Evolutionary conservation across 2,329 filamentous ascomycete species (phyloP), one percentile per base, ranked within the genome.

Genomic region (Emergomyces pasteurianus): DNA sequence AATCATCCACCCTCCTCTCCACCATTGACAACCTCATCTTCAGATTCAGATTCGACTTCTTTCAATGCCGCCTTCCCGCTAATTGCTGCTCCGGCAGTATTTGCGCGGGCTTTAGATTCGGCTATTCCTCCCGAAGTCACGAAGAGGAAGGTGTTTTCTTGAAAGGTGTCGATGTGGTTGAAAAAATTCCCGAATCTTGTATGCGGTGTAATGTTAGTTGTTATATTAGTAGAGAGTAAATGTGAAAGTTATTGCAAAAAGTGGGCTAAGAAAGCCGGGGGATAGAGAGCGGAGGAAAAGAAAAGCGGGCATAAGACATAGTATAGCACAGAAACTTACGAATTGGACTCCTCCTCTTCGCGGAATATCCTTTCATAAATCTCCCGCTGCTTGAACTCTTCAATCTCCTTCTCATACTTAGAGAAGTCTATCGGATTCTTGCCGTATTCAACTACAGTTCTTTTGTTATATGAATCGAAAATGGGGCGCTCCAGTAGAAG

Each of bases 321-420:
- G 42, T 46, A 49, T 49, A 34, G 18, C 21, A 23, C 18, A 49
- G 6, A 47, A 67, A 83, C 89, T 83, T 80, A 92, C 89, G 89
- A 84, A 71, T 92, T 91, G 65, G 90, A 87, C 72, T 87, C 84
- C 75, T 94, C 89, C 74, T 97, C 94, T 58, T 95, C 87, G 31
- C 87, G 82, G 74, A 95, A 97, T 66, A 97, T 96, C 28, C 90
- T 83, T 69, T 89, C 84, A 72, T 99, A 99, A 63, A 99, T 97
- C 73, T 95, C 86, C 66, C 86, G 78, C 71, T 95, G 86, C 78
- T 97, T 97, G 77, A 99, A 99, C 62, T 86, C 87, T 64, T 88
- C 81, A 67, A 99, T 89, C 73, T 90, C 83, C 55, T 85, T 83
- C 62, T 92, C 84, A 68, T 86, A 91, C 64, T 86, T 87, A 55